Evolutionary conservation across 345 rosid species (phyloP).

Genomic region (Heritiera fomes): DNA sequence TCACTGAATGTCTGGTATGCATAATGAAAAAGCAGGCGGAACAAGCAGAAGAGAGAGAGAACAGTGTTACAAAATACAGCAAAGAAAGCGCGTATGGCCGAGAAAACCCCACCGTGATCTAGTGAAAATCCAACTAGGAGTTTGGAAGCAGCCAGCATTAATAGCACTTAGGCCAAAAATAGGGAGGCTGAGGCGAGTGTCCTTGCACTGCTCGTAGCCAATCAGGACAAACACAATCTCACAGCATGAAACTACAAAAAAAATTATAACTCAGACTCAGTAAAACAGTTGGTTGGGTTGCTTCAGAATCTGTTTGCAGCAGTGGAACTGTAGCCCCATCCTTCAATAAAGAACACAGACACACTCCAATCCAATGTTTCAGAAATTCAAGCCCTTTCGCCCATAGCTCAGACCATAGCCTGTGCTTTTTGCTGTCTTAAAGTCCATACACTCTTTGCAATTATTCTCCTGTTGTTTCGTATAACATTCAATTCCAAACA

Average conservation of each 20-base stretch:
- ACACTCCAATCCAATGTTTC: neutral
- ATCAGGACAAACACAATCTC: constrained; percentile 16
- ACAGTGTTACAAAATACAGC: neutral
- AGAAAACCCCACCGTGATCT: constrained; percentile 31
- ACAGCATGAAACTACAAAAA: neutral
- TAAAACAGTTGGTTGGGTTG: neutral
- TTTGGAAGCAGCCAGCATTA: constrained; percentile 25
- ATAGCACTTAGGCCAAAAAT: constrained; percentile 24
- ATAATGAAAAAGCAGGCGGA: constrained; percentile 13
- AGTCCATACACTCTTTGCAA: constrained; percentile 8
- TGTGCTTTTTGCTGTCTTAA: neutral
- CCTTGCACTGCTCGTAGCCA: neutral
- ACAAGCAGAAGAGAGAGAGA: neutral
- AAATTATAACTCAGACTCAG: neutral
- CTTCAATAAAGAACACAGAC: constrained; percentile 3
- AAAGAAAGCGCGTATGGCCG: constrained; percentile 25
- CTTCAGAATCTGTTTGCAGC: neutral
- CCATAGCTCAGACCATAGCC: neutral
- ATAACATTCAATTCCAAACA: neutral
- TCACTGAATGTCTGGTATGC: constrained; percentile 36
- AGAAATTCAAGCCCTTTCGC: neutral
- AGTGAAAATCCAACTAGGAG: constrained; percentile 28
- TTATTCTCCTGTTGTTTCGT: neutral
- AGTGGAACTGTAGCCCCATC: neutral
- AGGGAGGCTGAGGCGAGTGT: constrained; percentile 21